Conservation (phyloP, 768 basidiomycete genomes). For the Psilocybe sp. region DNA sequence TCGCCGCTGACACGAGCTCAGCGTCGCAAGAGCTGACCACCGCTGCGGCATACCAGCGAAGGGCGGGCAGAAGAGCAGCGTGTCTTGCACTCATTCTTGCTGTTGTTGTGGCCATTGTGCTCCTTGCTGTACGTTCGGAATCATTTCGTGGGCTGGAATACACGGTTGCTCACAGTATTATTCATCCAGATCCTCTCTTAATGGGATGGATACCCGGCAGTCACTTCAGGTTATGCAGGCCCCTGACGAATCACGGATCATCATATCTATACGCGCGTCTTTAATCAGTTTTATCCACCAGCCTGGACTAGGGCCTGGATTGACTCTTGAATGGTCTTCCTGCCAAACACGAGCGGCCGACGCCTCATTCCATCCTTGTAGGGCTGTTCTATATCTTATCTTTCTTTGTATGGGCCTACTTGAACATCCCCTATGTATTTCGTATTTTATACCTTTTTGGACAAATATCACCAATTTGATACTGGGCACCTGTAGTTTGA, state of each 20-base stretch:
- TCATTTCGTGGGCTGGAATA: not conserved
- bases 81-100: conserved; percentile 88
- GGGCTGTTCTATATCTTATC: conserved; percentile 15
- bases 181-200: not conserved
- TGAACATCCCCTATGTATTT: not conserved
- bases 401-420: not conserved
- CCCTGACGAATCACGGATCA: no score
- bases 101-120: conserved; percentile 82
- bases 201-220: no score
- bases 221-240: no score
- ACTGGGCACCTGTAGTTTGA: not conserved
- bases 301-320: no score
- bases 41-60: conserved; percentile 92
- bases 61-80: conserved; percentile 84
- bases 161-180: not conserved
- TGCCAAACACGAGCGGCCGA: no score
- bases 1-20: conserved; percentile 76
- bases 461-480: not conserved
- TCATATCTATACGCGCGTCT: no score
- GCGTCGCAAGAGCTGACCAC: conserved; percentile 86
- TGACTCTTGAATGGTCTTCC: no score
- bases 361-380: not conserved
- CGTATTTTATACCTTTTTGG: not conserved
- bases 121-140: conserved; percentile 76
- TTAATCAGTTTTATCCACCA: no score